These are phyloP conservation scores for Penicillium macrosclerotiorum DNA, from an alignment of 495 filamentous ascomycete species.

Conservation along the genomic window DNA sequence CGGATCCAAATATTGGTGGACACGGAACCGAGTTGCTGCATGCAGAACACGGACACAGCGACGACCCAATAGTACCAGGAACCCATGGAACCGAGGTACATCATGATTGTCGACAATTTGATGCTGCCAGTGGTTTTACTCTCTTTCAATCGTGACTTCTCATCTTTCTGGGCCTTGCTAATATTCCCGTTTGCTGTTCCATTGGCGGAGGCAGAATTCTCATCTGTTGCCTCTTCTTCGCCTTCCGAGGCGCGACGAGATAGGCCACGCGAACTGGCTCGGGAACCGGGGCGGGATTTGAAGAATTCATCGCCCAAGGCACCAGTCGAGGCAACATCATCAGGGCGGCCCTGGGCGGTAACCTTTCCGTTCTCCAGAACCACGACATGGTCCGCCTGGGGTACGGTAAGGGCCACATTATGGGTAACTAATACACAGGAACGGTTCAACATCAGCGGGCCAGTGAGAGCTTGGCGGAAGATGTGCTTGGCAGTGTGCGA, in stretches of 20 bases:
- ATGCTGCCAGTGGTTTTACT: constrained; percentile 79
- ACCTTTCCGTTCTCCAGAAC: constrained; percentile 85
- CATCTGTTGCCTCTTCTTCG: constrained; percentile 24
- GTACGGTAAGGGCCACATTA: constrained; percentile 82
- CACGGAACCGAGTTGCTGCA: constrained; percentile 80
- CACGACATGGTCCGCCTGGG: constrained; percentile 74
- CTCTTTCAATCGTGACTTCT: constrained; percentile 60
- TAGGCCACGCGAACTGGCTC: constrained; percentile 60
- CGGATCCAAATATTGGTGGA: constrained; percentile 92
- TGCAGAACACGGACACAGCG: constrained; percentile 67
- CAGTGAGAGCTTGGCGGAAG: constrained; percentile 86
- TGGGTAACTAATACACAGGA: constrained; percentile 98
- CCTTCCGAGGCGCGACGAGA: constrained; percentile 69
- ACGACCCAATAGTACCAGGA: constrained; percentile 90
- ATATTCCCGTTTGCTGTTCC: constrained; percentile 33
- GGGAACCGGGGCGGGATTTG: constrained; percentile 69
- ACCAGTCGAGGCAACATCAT: constrained; percentile 77
- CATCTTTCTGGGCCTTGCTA: constrained; percentile 37
- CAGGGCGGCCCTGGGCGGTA: constrained; percentile 68
- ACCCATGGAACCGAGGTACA: constrained; percentile 89
- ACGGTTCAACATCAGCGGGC: constrained; percentile 80
- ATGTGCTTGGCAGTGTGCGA: constrained; percentile 99
- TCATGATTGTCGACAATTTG: constrained; percentile 75
- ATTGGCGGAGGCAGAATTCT: constrained; percentile 1
- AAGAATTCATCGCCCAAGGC: constrained; percentile 79